Evolutionary conservation across 495 filamentous ascomycete genomes (phyloP), one percentile per base, ranked within the genome.

Genomic region (Lasiosphaeriaceae sp.): DNA sequence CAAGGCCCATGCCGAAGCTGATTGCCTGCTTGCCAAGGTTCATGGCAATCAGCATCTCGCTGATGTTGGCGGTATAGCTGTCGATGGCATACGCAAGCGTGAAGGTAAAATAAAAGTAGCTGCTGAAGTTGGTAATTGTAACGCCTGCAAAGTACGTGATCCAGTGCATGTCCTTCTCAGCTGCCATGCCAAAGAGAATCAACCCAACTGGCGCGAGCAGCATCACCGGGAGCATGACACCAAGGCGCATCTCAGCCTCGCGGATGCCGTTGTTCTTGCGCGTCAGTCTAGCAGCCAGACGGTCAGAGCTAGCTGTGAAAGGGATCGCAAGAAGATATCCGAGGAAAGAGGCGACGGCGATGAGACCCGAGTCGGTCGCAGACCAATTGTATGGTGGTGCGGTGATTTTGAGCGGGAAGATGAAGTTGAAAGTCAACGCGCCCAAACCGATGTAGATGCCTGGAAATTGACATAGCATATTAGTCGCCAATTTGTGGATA

Each of bases 11-110:
- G 2, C 81, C 84, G 58, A 87, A 86, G 50, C 72, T 77, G 47
- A 87, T 83, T 4, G 80, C 77, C 65, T 85, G 82, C 56, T 87
- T 87, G n/a, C 84, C 84, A 22, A 87, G 61, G 57, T 85, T 86
- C 82, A 87, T 85, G 2, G 81, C 82, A 59, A 87, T 87, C 26
- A 87, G 69, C 84, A 87, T 85, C 63, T 87, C 83, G 0, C 71
- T 75, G 11, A 77, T 77, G 51, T 83, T 84, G 2, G 77, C 71
- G n/a, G 75, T 73, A 60, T 85, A 84, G 12, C 72, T 77, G 63
- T 85, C 82, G 12, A 85, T 77, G 1, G 80, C 79, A 47, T 85
- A 84, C 3, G 81, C 82, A 11, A 85, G 70, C n/a, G 80, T 81
- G 54, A 84, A 82, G 5, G 75, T 76, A 66, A 85, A 85, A 56